phyloP scores from a whole-genome alignment of 176 grass and related monocot species.

The Juncus inflexus region DNA sequence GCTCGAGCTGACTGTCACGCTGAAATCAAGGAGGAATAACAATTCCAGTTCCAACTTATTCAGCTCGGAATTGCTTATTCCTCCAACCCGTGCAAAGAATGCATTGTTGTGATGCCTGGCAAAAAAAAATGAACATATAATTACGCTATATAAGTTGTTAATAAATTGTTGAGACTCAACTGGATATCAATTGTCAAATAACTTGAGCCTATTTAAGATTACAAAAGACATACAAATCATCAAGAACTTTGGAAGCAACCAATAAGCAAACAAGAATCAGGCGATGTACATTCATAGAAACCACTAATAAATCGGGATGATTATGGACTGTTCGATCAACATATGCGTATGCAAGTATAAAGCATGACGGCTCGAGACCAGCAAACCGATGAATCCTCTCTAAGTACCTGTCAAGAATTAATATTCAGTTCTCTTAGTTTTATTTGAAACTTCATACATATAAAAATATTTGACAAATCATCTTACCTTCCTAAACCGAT shows the following conservation, averaged over 20 bases:
- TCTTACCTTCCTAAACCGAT: constrained; percentile 50
- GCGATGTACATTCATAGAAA: constrained; percentile 71
- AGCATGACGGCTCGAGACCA: constrained; percentile 57
- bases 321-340: constrained; percentile 62
- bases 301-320: constrained; percentile 46
- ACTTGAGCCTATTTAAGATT: neutral
- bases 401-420: constrained; percentile 34
- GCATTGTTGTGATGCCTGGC: constrained; percentile 89
- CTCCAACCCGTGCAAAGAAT: constrained; percentile 89
- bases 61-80: constrained; percentile 83
- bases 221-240: constrained; percentile 56
- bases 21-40: constrained; percentile 63
- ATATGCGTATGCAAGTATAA: constrained; percentile 65
- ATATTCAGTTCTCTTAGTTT: neutral
- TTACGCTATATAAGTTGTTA: neutral
- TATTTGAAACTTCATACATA: too few relatives aligned
- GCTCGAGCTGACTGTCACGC: constrained; percentile 41
- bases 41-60: constrained; percentile 88
- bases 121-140: constrained; percentile 5
- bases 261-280: constrained; percentile 70
- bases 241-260: constrained; percentile 85
- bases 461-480: too few relatives aligned
- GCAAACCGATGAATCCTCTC: constrained; percentile 79
- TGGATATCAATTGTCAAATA: neutral
- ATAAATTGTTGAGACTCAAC: neutral